phyloP scores from a whole-genome alignment of 2,329 filamentous ascomycete species.

The Polychaeton citri region DNA sequence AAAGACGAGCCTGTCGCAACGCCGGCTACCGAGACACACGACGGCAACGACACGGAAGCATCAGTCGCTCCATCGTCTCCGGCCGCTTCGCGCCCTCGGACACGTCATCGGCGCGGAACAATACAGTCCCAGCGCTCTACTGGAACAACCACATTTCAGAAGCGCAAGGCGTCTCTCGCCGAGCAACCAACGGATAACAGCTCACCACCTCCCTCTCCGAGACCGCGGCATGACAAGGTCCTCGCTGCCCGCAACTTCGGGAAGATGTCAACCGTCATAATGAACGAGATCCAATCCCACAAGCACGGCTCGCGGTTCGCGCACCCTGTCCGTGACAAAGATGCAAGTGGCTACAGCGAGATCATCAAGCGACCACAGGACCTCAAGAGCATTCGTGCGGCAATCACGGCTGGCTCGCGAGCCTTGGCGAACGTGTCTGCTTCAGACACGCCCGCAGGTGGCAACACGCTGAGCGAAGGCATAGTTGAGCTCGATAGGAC shows the following conservation, averaged over 20 bases:
- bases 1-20: slow-evolving; percentile 34
- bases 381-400: slow-evolving; percentile 37
- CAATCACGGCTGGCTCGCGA: slow-evolving; percentile 37
- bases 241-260: slow-evolving; percentile 36
- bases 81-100: background rate
- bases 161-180: slow-evolving; percentile 7
- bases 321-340: slow-evolving; percentile 34
- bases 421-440: slow-evolving; percentile 42
- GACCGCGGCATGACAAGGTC: slow-evolving; percentile 21
- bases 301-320: slow-evolving; percentile 40
- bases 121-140: slow-evolving; percentile 16
- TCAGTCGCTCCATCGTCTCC: background rate
- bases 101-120: slow-evolving; percentile 19
- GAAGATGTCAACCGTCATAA: slow-evolving; percentile 33
- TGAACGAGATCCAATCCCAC: slow-evolving; percentile 38
- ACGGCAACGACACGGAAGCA: background rate
- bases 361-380: slow-evolving; percentile 40
- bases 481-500: slow-evolving; percentile 55
- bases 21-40: slow-evolving; percentile 15
- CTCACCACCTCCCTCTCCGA: slow-evolving; percentile 7
- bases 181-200: slow-evolving; percentile 6
- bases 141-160: slow-evolving; percentile 29
- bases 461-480: slow-evolving; percentile 16
- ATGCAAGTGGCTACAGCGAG: slow-evolving; percentile 38
- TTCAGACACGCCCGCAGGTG: slow-evolving; percentile 42